Evolutionary conservation across 2,329 filamentous ascomycete species (phyloP), one percentile per base, ranked within the genome.

Genomic region (Fusarium hostae): DNA sequence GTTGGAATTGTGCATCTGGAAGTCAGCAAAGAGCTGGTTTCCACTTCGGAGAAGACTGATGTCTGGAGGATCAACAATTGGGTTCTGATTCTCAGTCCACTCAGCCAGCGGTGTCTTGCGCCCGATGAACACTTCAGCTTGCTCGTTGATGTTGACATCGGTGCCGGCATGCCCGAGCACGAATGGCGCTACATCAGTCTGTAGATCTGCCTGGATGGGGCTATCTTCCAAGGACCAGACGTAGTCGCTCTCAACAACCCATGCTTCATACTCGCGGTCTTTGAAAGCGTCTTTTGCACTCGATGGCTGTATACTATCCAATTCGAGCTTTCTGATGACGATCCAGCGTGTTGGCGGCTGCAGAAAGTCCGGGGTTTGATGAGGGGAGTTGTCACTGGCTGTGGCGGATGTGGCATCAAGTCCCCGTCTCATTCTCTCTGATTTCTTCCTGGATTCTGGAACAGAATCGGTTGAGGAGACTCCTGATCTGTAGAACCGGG

Each of bases 61-160:
- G 5, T 57, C 24, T 9, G 37, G 52, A 22, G 30, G 54, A 6
- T 52, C 54, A 20, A 5, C 40, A 20, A 9, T 11, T 0, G 48
- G 37, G 20, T 22, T 34, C 4, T 13, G 40, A 11, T 43, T 58
- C 43, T 50, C 64, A 4, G 45, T 32, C 74, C 73, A 76, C 7
- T 66, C 24, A 1, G 30, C 56, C 0, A 66, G 32, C 1, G 63
- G 52, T 4, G 50, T 74, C 66, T 81, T 81, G 9, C 72, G 57
- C 0, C 84, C 84, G 35, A 85, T 81, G 65, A 84, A 84, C 11
- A 82, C 73, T 63, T 84, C 82, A 6, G 82, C 83, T 65, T 85
- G 83, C 44, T 78, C 43, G 1, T 78, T 57, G n/a, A 83, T 75
- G 37, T 68, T 67, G 26, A 66, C 59, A 3, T 73, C 51, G 9